Conservation (phyloP, 164 flowering plant genomes). For the Brasenia schreberi region DNA sequence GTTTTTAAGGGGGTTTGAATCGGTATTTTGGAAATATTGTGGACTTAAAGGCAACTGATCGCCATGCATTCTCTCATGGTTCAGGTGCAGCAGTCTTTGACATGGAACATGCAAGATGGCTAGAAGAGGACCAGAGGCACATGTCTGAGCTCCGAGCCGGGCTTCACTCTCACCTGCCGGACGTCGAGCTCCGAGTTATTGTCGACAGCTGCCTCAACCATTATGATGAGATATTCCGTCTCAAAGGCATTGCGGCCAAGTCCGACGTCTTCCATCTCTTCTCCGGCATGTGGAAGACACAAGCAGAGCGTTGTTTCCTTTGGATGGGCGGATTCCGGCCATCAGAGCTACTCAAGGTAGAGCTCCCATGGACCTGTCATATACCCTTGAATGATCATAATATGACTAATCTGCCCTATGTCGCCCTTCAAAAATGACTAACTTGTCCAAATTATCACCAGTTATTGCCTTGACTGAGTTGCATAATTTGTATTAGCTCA, state of each 20-base stretch:
- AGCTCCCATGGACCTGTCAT: neutral
- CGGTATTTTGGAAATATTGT: neutral
- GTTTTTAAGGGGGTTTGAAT: neutral
- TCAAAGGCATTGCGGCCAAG: slow-evolving; percentile 69
- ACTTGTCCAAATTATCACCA: no score
- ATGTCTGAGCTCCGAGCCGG: slow-evolving; percentile 73
- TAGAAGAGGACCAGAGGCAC: slow-evolving; percentile 76
- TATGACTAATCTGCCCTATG: no score
- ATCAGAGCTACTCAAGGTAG: slow-evolving; percentile 89
- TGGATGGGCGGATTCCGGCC: slow-evolving; percentile 99
- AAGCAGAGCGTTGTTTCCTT: slow-evolving; percentile 93
- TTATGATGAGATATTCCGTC: slow-evolving; percentile 74
- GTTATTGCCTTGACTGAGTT: no score
- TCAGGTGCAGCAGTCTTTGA: slow-evolving; percentile 92
- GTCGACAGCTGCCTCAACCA: slow-evolving; percentile 67
- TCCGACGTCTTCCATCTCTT: slow-evolving; percentile 83
- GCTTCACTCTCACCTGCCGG: slow-evolving; percentile 59
- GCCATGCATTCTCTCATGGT: neutral
- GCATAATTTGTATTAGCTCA: no score
- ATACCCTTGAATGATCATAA: no score
- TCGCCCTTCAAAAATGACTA: no score
- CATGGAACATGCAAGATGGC: slow-evolving; percentile 90
- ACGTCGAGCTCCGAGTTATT: slow-evolving; percentile 47
- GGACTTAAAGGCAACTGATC: neutral
- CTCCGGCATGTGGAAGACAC: slow-evolving; percentile 89